Evolutionary conservation across 495 filamentous ascomycete species (phyloP), one percentile per base, ranked within the genome.

Genomic region (Tirmania nivea): DNA sequence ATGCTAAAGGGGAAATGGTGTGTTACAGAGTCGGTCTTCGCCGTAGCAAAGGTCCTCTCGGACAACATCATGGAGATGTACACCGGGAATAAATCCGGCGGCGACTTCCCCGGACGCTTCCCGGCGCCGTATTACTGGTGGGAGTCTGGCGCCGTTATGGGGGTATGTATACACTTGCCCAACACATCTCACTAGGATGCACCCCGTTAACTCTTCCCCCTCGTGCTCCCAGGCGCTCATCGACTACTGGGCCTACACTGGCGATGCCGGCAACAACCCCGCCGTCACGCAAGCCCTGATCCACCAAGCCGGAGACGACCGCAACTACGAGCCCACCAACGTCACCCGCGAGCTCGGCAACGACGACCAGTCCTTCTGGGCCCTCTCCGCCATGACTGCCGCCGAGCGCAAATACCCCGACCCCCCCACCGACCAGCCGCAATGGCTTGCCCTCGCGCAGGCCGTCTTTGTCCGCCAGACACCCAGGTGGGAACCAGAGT

Each of bases 291-390:
- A 78, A 10, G 79, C 76, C n/a, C 69, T 89, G 70, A 71, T 84
- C 50, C 75, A 64, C 61, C 84, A 89, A 62, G 75, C 76, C 42
- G 83, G 81, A 20, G 70, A 74, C 19, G 62, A 77, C 55, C 25
- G 48, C 2, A 76, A 88, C 66, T 88, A 76, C 69, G 78, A 79
- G 65, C 77, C 78, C 8, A 68, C 69, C 3, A 89, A 92, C 65
- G 81, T 84, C 55, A 83, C 79, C 19, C 72, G 76, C 52, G 81
- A 81, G 0, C 76, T 85, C 56, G 85, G 85, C 36, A 92, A 92
- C 59, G 85, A 90, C 61, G 86, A 92, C 61, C 83, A 87, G 64
- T 79, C 80, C 14, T 88, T 88, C 63, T 93, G 86, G 86, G 80
- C 72, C 2, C 71, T 89, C 35, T 71, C 80, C 21, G 75, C 81